A percentile compares a stretch with the other conserved stretches of the same genome.
Evolutionary conservation across 306 rosid species (phyloP).

Genomic region (Clitoria ternatea): DNA sequence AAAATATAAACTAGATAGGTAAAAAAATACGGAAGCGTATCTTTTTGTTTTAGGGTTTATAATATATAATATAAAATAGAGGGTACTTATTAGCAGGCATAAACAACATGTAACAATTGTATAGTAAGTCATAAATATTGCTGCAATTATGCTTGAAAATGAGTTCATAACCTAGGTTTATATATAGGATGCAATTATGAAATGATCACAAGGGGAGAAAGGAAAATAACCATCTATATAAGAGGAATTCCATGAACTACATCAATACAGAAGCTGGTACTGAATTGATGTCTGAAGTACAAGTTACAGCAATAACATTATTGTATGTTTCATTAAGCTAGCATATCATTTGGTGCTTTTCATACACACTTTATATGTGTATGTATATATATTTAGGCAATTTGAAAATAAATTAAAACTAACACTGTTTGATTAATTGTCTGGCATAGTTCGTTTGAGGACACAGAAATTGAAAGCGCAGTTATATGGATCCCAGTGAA

Average conservation of each 20-base stretch:
- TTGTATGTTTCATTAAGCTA: neutral
- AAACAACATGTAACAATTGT: no score
- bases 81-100: no score
- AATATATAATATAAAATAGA: no score
- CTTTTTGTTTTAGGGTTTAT: no score
- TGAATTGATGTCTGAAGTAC: neutral
- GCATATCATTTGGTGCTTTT: no score
- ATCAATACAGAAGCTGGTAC: neutral
- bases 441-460: slow-evolving; percentile 17
- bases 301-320: neutral
- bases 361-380: no score
- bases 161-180: neutral
- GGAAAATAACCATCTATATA: neutral
- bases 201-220: neutral
- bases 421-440: neutral
- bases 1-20: no score
- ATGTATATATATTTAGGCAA: neutral
- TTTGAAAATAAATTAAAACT: neutral
- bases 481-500: slow-evolving; percentile 26
- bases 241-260: neutral
- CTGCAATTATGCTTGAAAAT: neutral
- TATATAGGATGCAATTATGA: neutral
- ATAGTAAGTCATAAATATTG: neutral
- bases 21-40: no score
- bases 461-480: slow-evolving; percentile 28